Evolutionary conservation across 805 yeast genomes (phyloP).

Genomic region (Saccharomycopsis vini): DNA sequence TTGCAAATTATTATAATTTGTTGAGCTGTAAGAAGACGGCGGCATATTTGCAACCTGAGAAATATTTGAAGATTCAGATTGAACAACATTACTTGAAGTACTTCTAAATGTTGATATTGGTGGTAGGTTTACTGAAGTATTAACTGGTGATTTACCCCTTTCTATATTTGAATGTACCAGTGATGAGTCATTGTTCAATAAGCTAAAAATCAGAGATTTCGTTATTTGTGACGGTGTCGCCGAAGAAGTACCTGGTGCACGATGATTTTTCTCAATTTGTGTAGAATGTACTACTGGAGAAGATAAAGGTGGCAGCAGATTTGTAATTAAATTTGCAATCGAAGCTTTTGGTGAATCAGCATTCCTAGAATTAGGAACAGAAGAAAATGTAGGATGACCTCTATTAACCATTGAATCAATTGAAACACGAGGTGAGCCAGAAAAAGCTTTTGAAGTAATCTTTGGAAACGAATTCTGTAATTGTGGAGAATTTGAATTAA

Average conservation of each 20-base stretch:
- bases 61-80: too few species aligned
- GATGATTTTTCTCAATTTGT: too few species aligned
- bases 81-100: too few species aligned
- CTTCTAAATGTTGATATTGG: slow-evolving; percentile 5
- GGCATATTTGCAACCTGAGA: not conserved
- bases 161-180: not conserved
- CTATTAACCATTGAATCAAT: slow-evolving; percentile 4
- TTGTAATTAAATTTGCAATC: slow-evolving; percentile 2
- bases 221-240: too few species aligned
- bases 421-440: slow-evolving; percentile 2
- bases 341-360: slow-evolving; percentile 7
- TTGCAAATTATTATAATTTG: slow-evolving; percentile 4
- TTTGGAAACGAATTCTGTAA: not conserved
- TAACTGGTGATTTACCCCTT: not conserved
- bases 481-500: too few species aligned
- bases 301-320: too few species aligned
- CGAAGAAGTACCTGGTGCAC: too few species aligned
- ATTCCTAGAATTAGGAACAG: not conserved
- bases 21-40: slow-evolving; percentile 1
- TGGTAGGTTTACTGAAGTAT: slow-evolving; percentile 11
- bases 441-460: not conserved
- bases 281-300: too few species aligned
- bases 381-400: not conserved
- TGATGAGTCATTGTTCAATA: slow-evolving; percentile 7
- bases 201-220: slow-evolving; percentile 11